Evolutionary conservation across 805 yeast genomes (phyloP), one percentile per base, ranked within the genome.

Genomic region (Schizosaccharomyces japonicus): DNA sequence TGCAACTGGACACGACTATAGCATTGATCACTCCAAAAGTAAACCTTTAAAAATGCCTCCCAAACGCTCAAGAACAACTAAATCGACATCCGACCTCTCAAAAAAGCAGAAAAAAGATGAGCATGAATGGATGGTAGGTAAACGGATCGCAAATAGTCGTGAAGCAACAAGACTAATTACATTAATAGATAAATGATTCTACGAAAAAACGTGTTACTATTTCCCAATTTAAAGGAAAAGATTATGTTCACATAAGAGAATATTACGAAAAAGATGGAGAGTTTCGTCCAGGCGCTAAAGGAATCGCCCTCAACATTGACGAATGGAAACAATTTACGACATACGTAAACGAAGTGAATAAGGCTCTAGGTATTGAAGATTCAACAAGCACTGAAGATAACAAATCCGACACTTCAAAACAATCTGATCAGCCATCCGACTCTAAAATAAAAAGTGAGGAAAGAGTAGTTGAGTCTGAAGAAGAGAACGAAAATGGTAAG

Each of bases 251-350:
- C 8, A 36, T 36, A 19, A 25, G 42, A 13, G 42, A 36, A 36
- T 36, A 36, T 36, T 36, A 36, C 23, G 42, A 36, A 21, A 36
- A 36, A 21, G 42, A 36, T 36, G 42, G 42, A 8, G 42, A 36
- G 13, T 19, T 36, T 25, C 42, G 17, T 8, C 42, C 42, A 6
- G 42, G 42, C 17, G 23, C 17, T n/a, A 36, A 36, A 27, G 42
- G 42, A 11, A 36, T 36, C 11, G 42, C 42, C 5, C 23, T 36
- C 25, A 36, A 36, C 23, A 17, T 21, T 6, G 23, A 36, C 23
- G 42, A 36, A 36, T 36, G 42, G 42, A 36, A 15, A 21, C 25
- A 36, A 36, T 36, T 36, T 15, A 36, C 17, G 13, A 25, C 15
- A 15, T 13, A 19, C 15, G 27, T 36, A 19, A 15, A 21, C 8